Evolutionary conservation across 2,329 filamentous ascomycete species (phyloP).

Genomic region (Colletotrichum camelliae): DNA sequence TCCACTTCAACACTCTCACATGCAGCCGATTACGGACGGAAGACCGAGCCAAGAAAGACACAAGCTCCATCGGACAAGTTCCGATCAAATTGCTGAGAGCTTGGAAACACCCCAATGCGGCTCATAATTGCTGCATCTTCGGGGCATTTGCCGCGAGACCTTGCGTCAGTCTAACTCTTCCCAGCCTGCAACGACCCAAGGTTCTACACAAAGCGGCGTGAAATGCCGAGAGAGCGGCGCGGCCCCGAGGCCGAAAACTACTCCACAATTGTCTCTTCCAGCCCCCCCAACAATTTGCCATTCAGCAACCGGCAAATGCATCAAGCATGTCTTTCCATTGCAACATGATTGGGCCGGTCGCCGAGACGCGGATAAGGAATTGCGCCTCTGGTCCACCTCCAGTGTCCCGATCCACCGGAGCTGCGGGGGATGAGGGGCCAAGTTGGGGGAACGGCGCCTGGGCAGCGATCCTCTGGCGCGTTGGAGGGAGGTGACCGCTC

Average conservation of each 20-base stretch:
- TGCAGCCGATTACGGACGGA: neutral
- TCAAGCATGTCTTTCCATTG: neutral
- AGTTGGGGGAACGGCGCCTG: neutral
- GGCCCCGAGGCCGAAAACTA: conserved; percentile 5
- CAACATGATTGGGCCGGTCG: neutral
- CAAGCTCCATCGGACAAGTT: neutral
- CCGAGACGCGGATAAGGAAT: neutral
- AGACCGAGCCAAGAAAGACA: neutral
- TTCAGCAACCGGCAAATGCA: neutral
- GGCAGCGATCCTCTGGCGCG: neutral
- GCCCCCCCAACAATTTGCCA: neutral
- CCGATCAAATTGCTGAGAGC: neutral
- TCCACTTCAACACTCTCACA: neutral
- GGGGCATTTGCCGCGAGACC: neutral
- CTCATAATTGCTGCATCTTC: neutral
- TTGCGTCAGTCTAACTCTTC: neutral
- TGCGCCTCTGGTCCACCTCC: neutral
- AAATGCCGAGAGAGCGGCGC: neutral
- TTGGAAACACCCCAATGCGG: neutral
- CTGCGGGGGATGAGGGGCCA: neutral
- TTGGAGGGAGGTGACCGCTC: neutral
- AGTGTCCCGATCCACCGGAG: neutral
- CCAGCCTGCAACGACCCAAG: neutral
- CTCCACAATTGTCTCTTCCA: neutral
- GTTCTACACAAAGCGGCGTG: neutral